Evolutionary conservation across 768 basidiomycete species (phyloP), one percentile per base, ranked within the genome.

Genomic region (Tulasnella sp.): DNA sequence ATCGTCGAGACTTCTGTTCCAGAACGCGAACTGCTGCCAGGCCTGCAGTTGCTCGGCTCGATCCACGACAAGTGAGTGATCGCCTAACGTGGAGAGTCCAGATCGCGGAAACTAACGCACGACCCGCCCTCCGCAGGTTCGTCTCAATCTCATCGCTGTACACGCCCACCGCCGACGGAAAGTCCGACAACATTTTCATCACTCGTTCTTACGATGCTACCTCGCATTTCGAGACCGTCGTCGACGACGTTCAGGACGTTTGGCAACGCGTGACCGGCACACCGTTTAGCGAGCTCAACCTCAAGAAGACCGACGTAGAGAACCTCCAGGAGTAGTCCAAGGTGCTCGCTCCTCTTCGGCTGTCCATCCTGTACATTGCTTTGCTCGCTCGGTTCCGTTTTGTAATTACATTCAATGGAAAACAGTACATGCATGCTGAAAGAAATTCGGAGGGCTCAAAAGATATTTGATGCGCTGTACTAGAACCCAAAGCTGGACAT

Each of bases 161-260:
- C 83, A 90, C 89, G 34, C 95, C 97, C 7, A 94, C 95, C 3
- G 85, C 91, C 62, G 81, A 86, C 47, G 97, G 97, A 72, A 78
- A 86, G 74, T 81, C 83, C 62, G 95, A 99, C 83, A 91, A 94
- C 79, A 92, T 99, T 79, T 99, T 92, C 84, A 89, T 99, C 82
- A 99, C 97, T 70, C 90, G 90, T 71, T 97, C 95, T 17, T 99
- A 98, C 81, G 97, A 99, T 79, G 96, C 97, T 8, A 98, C 97
- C 12, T 95, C 93, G 35, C 97, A 99, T 83, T 98, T 99, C 80
- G 97, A 99, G 85, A 97, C 94, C 34, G 95, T 98, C 63, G 94
- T 96, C 32, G 94, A 98, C 67, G 96, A 99, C 74, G 97, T 99
- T 41, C 90, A 91, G 74, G 92, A 98, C 80, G 93, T 98, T 47